Evolutionary conservation across 768 basidiomycete species (phyloP).

Genomic region (Roridomyces roridus): DNA sequence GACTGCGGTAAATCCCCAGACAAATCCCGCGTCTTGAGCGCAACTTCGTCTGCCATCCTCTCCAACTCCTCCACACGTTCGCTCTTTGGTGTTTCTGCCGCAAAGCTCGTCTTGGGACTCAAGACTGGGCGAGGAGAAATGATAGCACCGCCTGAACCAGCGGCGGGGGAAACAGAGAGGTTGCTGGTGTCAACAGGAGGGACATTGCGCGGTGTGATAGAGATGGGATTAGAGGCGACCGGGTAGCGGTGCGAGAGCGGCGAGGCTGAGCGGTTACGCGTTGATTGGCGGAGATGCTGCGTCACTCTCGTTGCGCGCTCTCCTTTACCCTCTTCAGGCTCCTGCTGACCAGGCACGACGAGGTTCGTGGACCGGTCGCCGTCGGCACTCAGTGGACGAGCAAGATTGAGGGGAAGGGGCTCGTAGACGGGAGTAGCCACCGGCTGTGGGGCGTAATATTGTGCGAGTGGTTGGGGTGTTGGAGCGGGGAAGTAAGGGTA

Average conservation of each 20-base stretch:
- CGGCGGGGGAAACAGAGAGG: slow-evolving; percentile 31
- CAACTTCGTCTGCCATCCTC: slow-evolving; percentile 71
- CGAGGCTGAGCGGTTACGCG: slow-evolving; percentile 67
- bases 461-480: too few species aligned
- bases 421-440: too few species aligned
- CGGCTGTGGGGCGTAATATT: slow-evolving; percentile 36
- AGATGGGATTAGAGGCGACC: slow-evolving; percentile 33
- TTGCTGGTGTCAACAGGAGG: slow-evolving; percentile 15
- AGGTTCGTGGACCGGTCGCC: slow-evolving; percentile 23
- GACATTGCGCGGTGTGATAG: slow-evolving; percentile 15
- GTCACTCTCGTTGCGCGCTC: slow-evolving; percentile 63
- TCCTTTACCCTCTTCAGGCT: slow-evolving; percentile 63
- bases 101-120: slow-evolving; percentile 60
- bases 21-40: slow-evolving; percentile 39
- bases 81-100: slow-evolving; percentile 50
- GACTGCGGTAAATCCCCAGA: slow-evolving; percentile 45
- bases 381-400: slow-evolving; percentile 35
- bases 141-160: slow-evolving; percentile 42
- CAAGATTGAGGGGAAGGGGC: slow-evolving; percentile 21
- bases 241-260: slow-evolving; percentile 64
- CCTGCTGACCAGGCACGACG: slow-evolving; percentile 21
- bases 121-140: slow-evolving; percentile 73
- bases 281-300: slow-evolving; percentile 61
- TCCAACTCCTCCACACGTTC: slow-evolving; percentile 74
- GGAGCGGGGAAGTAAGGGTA: slow-evolving; percentile 26